Percentiles rank a stretch among this genome's conserved stretches.
phyloP scores from a whole-genome alignment of 2,329 filamentous ascomycete species.

The Dactylella cylindrospora region DNA sequence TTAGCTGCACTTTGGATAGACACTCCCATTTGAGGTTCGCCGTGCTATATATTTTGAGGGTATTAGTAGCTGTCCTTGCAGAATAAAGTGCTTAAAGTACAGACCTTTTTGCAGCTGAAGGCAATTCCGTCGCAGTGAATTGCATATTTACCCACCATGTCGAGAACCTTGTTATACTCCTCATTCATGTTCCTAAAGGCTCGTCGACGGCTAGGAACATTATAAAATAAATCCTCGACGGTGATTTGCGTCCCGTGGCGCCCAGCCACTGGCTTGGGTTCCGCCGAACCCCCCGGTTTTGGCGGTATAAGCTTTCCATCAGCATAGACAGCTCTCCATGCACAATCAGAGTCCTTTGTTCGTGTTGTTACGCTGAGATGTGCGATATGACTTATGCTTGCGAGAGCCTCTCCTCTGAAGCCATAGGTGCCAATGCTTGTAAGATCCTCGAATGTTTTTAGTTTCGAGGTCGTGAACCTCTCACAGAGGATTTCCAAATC shows the following conservation, averaged over 20 bases:
- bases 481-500: constrained; percentile 91
- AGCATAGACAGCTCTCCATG: constrained; percentile 86
- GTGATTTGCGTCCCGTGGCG: constrained; percentile 90
- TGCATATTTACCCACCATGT: constrained; percentile 89
- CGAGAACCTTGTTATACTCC: constrained; percentile 96
- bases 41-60: constrained; percentile 57
- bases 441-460: constrained; percentile 90
- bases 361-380: constrained; percentile 94
- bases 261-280: constrained; percentile 85
- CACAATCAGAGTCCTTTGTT: constrained; percentile 81
- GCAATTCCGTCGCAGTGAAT: constrained; percentile 88
- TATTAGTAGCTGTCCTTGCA: not conserved
- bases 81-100: not conserved
- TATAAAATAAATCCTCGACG: constrained; percentile 97
- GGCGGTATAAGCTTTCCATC: constrained; percentile 76
- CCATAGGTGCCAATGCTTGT: constrained; percentile 89
- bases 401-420: constrained; percentile 93
- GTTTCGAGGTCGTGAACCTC: constrained; percentile 93
- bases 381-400: constrained; percentile 97
- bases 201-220: constrained; percentile 79
- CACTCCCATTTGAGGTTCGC: constrained; percentile 79
- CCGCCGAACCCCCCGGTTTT: constrained; percentile 82
- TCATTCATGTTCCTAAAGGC: constrained; percentile 91
- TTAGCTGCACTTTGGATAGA: constrained; percentile 73
- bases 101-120: constrained; percentile 86